phyloP scores from a whole-genome alignment of 192 early-diverging fungal species.

The Linnemannia schmuckeri region DNA sequence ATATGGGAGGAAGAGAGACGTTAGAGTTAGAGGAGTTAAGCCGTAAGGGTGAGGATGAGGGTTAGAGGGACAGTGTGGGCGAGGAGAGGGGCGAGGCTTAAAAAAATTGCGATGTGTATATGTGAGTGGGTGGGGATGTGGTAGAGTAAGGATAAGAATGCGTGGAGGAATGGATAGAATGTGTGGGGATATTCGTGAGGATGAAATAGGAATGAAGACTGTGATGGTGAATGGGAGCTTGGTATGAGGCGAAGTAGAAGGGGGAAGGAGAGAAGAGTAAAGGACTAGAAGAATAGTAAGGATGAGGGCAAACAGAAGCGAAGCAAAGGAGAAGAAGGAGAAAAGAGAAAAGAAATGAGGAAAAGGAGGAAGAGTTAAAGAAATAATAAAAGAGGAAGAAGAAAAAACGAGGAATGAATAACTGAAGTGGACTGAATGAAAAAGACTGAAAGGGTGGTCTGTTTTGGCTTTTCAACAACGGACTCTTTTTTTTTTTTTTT shows the following conservation, averaged over 20 bases:
- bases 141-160: too few relatives aligned
- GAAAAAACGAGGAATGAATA: not conserved
- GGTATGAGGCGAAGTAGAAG: not conserved
- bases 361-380: not conserved
- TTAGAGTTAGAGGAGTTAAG: not conserved
- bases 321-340: not conserved
- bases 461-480: too few relatives aligned
- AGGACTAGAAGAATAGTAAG: not conserved
- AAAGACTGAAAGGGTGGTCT: not conserved
- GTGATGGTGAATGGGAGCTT: not conserved
- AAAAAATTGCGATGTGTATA: not conserved
- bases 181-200: not conserved
- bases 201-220: not conserved
- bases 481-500: too few relatives aligned
- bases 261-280: not conserved
- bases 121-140: too few relatives aligned
- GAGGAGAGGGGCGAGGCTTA: constrained; percentile 4
- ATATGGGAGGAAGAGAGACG: not conserved
- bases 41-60: not conserved
- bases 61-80: too few relatives aligned
- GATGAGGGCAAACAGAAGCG: not conserved
- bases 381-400: not conserved
- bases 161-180: not conserved
- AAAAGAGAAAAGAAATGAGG: not conserved
- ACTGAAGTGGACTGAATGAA: not conserved